Percentiles rank a stretch among this genome's conserved stretches.
Conservation (phyloP, 1,139 yeast species). For the Magnusiomyces tetraspermus region DNA sequence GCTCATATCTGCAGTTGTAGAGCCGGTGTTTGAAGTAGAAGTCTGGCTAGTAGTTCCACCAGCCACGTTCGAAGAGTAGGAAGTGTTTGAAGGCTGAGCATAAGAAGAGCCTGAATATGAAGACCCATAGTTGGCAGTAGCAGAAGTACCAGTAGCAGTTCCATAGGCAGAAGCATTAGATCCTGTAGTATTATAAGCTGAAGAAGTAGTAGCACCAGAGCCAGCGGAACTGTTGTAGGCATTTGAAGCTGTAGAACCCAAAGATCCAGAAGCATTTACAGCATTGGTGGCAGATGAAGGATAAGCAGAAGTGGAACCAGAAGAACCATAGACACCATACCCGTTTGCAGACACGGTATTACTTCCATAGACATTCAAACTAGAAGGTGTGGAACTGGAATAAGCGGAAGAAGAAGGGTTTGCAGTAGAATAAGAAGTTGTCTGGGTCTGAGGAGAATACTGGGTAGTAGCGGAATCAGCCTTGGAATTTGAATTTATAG, state of each 20-base stretch:
- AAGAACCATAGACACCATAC: too few relatives aligned
- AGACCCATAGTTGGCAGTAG: not conserved
- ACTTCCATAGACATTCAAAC: not conserved
- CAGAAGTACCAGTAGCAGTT: not conserved
- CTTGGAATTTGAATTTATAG: not conserved
- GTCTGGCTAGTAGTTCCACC: not conserved
- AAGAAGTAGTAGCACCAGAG: not conserved
- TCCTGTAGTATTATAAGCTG: not conserved
- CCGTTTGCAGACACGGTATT: not conserved
- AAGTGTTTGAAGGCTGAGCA: not conserved
- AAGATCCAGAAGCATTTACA: not conserved
- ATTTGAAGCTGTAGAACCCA: not conserved
- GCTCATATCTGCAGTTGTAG: too few relatives aligned
- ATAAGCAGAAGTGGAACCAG: not conserved
- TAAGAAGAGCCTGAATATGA: not conserved
- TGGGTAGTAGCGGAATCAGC: not conserved
- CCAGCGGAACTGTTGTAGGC: not conserved
- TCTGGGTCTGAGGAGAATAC: constrained; percentile 2
- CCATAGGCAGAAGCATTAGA: not conserved
- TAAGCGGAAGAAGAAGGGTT: not conserved
- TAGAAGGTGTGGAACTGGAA: not conserved
- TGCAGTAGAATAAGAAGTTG: not conserved
- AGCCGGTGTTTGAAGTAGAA: not conserved
- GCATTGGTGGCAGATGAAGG: not conserved
- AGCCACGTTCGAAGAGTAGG: not conserved